A percentile compares a stretch with the other conserved stretches of the same genome.
phyloP scores from a whole-genome alignment of 306 rosid genomes.

The Mimosa bimucronata region DNA sequence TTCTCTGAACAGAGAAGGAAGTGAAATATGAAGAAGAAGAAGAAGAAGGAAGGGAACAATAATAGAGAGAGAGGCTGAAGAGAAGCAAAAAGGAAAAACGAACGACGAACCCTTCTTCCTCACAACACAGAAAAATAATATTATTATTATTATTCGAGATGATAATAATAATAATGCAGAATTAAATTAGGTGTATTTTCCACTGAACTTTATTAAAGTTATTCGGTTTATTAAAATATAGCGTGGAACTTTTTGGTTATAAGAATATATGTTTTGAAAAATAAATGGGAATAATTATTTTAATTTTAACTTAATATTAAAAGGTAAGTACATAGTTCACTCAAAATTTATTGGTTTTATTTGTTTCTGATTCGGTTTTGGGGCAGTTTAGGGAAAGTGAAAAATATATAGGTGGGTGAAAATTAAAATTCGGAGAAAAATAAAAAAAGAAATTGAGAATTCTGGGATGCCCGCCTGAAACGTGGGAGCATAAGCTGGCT shows the following conservation, averaged over 20 bases:
- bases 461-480: neutral
- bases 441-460: neutral
- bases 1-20: slow-evolving; percentile 14
- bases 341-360: neutral
- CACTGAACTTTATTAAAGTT: neutral
- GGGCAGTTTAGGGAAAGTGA: neutral
- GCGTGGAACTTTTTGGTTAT: no score
- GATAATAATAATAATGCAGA: neutral
- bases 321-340: neutral
- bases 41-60: slow-evolving; percentile 24
- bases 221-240: neutral
- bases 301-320: neutral
- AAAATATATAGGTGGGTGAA: neutral
- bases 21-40: neutral
- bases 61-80: neutral
- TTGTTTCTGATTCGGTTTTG: slow-evolving; percentile 25
- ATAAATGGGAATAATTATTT: neutral
- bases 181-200: neutral
- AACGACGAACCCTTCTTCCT: slow-evolving; percentile 32
- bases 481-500: neutral
- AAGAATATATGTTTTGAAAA: neutral
- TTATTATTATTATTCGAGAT: neutral
- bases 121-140: slow-evolving; percentile 19
- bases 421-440: neutral
- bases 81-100: neutral